A percentile compares a stretch with the other conserved stretches of the same genome.
Conservation (phyloP, 108 stramenopile genomes). For the Nitzschia inconspicua region DNA sequence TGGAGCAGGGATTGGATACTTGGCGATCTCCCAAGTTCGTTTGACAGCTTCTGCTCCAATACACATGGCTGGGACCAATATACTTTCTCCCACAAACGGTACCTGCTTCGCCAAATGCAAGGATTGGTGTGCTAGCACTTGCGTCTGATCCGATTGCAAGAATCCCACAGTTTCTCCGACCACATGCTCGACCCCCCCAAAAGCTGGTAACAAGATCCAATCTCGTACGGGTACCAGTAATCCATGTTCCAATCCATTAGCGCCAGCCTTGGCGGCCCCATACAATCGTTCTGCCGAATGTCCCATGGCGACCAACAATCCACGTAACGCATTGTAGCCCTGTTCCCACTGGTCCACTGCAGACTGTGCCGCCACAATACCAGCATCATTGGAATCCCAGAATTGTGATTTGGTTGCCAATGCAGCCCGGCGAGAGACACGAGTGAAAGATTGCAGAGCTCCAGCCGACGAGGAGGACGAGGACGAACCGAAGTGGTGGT, state of each 20-base stretch:
- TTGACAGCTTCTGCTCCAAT: conserved; percentile 29
- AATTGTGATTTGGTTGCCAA: conserved; percentile 47
- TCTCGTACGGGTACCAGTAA: conserved; percentile 62
- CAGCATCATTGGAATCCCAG: conserved; percentile 66
- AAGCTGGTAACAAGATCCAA: conserved; percentile 59
- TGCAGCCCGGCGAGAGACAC: conserved; percentile 12
- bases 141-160: conserved; percentile 38
- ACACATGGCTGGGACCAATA: conserved; percentile 45
- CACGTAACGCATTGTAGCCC: conserved; percentile 36
- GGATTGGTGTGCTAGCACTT: conserved; percentile 19
- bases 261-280: conserved; percentile 52
- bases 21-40: conserved; percentile 42
- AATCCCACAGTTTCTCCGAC: conserved; percentile 37
- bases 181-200: conserved; percentile 41
- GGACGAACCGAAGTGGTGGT: neutral
- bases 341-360: conserved; percentile 68
- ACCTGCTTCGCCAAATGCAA: conserved; percentile 33
- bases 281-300: conserved; percentile 38
- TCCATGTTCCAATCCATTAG: conserved; percentile 40
- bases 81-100: conserved; percentile 49
- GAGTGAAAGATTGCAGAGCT: neutral
- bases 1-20: conserved; percentile 59
- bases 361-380: conserved; percentile 46
- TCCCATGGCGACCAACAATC: conserved; percentile 23
- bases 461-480: neutral